Evolutionary conservation across 2,329 filamentous ascomycete species (phyloP).

Genomic region (Phaeosphaeriaceae sp.): DNA sequence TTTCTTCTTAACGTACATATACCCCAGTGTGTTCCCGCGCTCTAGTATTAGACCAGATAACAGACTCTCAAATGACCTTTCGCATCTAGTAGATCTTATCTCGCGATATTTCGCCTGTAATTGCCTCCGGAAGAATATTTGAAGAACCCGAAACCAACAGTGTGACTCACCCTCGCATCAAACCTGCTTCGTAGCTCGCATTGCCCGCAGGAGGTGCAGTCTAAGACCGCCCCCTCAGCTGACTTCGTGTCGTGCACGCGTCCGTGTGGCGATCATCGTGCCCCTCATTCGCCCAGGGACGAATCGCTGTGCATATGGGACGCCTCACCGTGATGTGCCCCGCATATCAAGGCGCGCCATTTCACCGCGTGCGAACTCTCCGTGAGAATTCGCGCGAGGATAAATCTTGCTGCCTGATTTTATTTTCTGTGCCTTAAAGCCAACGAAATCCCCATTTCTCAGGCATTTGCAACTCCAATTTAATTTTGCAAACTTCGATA

Average conservation of each 20-base stretch:
- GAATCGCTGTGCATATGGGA: neutral
- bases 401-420: neutral
- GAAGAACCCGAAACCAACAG: neutral
- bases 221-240: conserved; percentile 6
- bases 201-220: neutral
- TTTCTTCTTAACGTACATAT: conserved; percentile 3
- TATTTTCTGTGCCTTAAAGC: neutral
- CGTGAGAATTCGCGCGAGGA: neutral
- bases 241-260: conserved; percentile 14
- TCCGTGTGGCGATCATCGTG: conserved; percentile 5
- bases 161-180: conserved; percentile 3
- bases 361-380: too few species aligned
- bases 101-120: neutral
- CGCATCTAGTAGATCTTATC: too few species aligned
- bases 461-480: neutral
- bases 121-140: neutral
- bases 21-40: neutral
- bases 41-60: neutral
- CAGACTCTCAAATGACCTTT: neutral
- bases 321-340: neutral
- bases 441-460: neutral
- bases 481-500: neutral
- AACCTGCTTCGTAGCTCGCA: conserved; percentile 1
- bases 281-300: conserved; percentile 7
- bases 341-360: neutral